Percentiles rank a stretch among this genome's conserved stretches.
phyloP scores from a whole-genome alignment of 495 filamentous ascomycete species.

The Coniosporium apollinis region DNA sequence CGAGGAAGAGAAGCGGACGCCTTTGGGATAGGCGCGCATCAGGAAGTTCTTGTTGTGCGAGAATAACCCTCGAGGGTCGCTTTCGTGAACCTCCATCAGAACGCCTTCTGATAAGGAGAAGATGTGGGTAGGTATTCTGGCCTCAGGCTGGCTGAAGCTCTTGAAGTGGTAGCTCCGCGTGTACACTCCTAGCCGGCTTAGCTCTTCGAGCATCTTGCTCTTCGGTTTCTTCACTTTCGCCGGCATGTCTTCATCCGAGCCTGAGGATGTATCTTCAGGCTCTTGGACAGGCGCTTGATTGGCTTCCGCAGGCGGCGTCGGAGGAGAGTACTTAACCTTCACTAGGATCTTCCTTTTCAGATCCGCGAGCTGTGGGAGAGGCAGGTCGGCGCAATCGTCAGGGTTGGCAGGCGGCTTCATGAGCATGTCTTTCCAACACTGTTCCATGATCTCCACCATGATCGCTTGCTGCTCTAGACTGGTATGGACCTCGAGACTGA shows the following conservation, averaged over 20 bases:
- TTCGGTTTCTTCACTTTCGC: slow-evolving; percentile 27
- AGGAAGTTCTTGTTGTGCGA: slow-evolving; percentile 67
- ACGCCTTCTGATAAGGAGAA: slow-evolving; percentile 74
- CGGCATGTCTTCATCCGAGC: slow-evolving; percentile 5
- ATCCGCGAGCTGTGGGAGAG: slow-evolving; percentile 48
- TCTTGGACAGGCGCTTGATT: slow-evolving; percentile 13
- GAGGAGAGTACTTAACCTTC: slow-evolving; percentile 64
- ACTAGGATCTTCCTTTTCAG: slow-evolving; percentile 67
- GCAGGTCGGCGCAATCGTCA: slow-evolving; percentile 27
- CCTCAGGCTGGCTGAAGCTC: slow-evolving; percentile 45
- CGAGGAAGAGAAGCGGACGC: slow-evolving; percentile 63
- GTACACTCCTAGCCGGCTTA: slow-evolving; percentile 67
- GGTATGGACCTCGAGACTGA: slow-evolving; percentile 82
- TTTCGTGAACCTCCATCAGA: slow-evolving; percentile 53
- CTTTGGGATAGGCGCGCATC: slow-evolving; percentile 81
- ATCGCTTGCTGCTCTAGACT: slow-evolving; percentile 59
- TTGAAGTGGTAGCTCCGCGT: slow-evolving; percentile 68
- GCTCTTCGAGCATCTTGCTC: slow-evolving; percentile 55
- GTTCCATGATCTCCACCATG: slow-evolving; percentile 78
- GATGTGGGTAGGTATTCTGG: slow-evolving; percentile 61
- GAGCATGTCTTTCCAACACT: slow-evolving; percentile 55
- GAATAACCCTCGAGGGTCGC: slow-evolving; percentile 43
- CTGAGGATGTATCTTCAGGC: slow-evolving; percentile 5
- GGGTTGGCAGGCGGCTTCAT: slow-evolving; percentile 35
- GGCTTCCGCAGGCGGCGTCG: slow-evolving; percentile 19